Evolutionary conservation across 2,329 filamentous ascomycete species (phyloP).

Genomic region (Aspergillus eucalypticola): DNA sequence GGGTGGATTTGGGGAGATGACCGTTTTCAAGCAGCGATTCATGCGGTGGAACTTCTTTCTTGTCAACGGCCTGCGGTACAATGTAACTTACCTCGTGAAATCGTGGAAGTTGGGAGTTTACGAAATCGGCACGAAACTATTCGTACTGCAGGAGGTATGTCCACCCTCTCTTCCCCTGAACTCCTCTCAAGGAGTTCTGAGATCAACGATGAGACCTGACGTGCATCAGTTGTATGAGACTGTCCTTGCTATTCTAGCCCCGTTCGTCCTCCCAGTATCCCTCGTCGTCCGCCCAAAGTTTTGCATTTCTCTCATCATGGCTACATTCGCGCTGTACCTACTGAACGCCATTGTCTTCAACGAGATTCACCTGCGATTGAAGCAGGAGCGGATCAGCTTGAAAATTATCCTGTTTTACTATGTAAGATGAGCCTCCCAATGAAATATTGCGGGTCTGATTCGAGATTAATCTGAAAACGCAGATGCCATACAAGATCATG

Average conservation of each 20-base stretch:
- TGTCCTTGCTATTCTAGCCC: slow-evolving; percentile 48
- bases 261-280: slow-evolving; percentile 50
- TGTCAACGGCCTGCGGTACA: slow-evolving; percentile 51
- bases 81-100: slow-evolving; percentile 49
- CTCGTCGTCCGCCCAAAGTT: slow-evolving; percentile 47
- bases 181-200: too few relatives aligned
- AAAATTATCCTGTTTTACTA: slow-evolving; percentile 46
- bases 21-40: slow-evolving; percentile 54
- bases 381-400: slow-evolving; percentile 47
- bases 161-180: too few relatives aligned
- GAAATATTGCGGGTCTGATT: too few relatives aligned
- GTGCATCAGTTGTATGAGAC: slow-evolving; percentile 49
- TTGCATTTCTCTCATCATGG: slow-evolving; percentile 39
- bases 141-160: slow-evolving; percentile 49
- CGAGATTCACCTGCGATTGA: slow-evolving; percentile 49
- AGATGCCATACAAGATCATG: slow-evolving; percentile 47
- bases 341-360: slow-evolving; percentile 51
- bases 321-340: slow-evolving; percentile 45
- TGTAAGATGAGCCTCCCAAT: not conserved
- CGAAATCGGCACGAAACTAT: slow-evolving; percentile 54
- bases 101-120: slow-evolving; percentile 53
- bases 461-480: not conserved
- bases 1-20: slow-evolving; percentile 56
- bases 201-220: not conserved
- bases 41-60: slow-evolving; percentile 57